Base-by-base conservation (phyloP, 345 rosid species). In the Hypericum androsaemum region DNA sequence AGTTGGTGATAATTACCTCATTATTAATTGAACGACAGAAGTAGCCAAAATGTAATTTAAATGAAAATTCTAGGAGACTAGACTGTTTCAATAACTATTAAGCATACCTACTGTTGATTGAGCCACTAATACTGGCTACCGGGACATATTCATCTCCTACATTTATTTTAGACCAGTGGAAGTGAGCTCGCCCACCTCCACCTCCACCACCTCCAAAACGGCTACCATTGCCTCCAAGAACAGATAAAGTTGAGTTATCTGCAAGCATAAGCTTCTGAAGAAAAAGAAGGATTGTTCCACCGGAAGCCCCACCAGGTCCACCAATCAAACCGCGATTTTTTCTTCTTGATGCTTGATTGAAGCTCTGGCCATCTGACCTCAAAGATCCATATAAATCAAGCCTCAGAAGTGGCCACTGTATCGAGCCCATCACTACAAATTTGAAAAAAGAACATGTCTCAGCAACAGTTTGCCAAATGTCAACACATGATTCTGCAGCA, bases 131-230 rank as follows among this genome's bases (percentile, higher is more conserved):
- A 41, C 68, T 66, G 63, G 96, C 96, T 73, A 84, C 75, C 45
- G 98, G 88, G 66, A 71, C 65, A 69, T 87, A 90, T 60, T 87
- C 95, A 50, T 70, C 68, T 52, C 95, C 95, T 49, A 62, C 60
- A 50, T 77, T 84, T 65, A 90, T 71, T 59, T 77, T 82, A 64
- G 83, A 81, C 98, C 98, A 90, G 66, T 90, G 96, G 71, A 90
- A 90, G 75, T 90, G 98, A 72, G 83, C 85, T 68, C 98, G 84
- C 47, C 98, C 98, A 54, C 98, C 96, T 41, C 98, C 98, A 17
- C 98, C 98, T 1, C 98, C 98, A 13, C 96, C 98, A 41, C 95
- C 98, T 7, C 98, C 98, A 52, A 68, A 80, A 51, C 67, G 78
- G 43, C 96, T 83, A 52, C 98, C 98, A 54, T 72, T 75, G 16